phyloP scores from a whole-genome alignment of 257 asterid species.

The Scutellaria baicalensis region DNA sequence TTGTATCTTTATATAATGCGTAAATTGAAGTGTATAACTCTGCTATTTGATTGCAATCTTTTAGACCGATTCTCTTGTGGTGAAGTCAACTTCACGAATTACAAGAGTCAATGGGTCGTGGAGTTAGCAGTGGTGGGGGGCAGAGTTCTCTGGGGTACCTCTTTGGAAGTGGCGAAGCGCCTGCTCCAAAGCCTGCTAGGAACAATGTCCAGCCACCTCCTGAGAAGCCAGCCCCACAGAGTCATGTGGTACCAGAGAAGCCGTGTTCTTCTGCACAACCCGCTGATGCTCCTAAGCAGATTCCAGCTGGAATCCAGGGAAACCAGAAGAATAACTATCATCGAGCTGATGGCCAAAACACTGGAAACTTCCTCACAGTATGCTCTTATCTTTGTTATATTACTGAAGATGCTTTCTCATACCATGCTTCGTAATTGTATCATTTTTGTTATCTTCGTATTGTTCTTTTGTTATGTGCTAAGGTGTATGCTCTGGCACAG shows the following conservation, averaged over 20 bases:
- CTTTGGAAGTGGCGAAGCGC: slow-evolving; percentile 62
- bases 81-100: background rate
- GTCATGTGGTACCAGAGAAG: slow-evolving; percentile 35
- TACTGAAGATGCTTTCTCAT: background rate
- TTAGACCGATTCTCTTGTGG: background rate
- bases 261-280: slow-evolving; percentile 40
- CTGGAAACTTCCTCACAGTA: slow-evolving; percentile 81
- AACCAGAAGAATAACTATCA: slow-evolving; percentile 48
- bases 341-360: slow-evolving; percentile 79
- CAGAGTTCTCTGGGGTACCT: slow-evolving; percentile 81
- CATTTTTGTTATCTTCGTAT: background rate
- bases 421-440: background rate
- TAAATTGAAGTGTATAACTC: background rate
- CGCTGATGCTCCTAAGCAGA: slow-evolving; percentile 38
- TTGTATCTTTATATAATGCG: background rate
- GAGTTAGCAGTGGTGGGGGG: slow-evolving; percentile 85
- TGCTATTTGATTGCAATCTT: background rate
- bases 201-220: slow-evolving; percentile 38
- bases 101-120: slow-evolving; percentile 54
- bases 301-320: slow-evolving; percentile 73
- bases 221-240: slow-evolving; percentile 31
- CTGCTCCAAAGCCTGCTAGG: slow-evolving; percentile 42
- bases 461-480: background rate
- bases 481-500: background rate
- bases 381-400: slow-evolving; percentile 4